Evolutionary conservation across 2,329 filamentous ascomycete species (phyloP).

Genomic region (Xylaria multiplex): DNA sequence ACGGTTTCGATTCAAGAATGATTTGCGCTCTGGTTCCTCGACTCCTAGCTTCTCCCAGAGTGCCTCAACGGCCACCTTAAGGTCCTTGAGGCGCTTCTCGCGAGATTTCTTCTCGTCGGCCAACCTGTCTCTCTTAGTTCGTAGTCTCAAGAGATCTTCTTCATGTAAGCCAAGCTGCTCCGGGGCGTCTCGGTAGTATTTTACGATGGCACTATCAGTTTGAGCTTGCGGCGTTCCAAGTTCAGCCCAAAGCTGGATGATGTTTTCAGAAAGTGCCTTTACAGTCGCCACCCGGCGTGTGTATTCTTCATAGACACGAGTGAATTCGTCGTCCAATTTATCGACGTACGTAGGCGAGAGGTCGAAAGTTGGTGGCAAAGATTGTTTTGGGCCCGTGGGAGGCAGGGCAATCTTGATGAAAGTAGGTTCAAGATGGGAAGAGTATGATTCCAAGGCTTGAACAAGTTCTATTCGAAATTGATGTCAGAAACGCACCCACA

Average conservation of each 20-base stretch:
- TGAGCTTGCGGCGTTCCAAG: constrained; percentile 93
- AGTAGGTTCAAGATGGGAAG: constrained; percentile 89
- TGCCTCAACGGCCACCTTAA: constrained; percentile 80
- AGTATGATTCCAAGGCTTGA: constrained; percentile 93
- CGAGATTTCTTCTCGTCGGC: constrained; percentile 87
- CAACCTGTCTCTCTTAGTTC: constrained; percentile 80
- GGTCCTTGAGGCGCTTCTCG: constrained; percentile 79
- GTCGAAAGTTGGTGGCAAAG: constrained; percentile 85
- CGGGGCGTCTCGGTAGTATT: constrained; percentile 87
- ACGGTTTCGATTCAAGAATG: constrained; percentile 86
- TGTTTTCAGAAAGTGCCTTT: constrained; percentile 78
- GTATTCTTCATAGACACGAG: constrained; percentile 96
- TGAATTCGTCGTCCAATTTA: constrained; percentile 89
- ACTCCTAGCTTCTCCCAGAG: constrained; percentile 91
- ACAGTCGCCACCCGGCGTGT: constrained; percentile 82
- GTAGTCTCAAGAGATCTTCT: constrained; percentile 80
- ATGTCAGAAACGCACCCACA: constrained; percentile 31
- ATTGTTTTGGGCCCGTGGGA: constrained; percentile 79
- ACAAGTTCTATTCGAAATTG: constrained; percentile 74
- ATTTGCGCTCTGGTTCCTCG: constrained; percentile 82
- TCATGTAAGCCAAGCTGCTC: constrained; percentile 94
- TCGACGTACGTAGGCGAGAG: constrained; percentile 91
- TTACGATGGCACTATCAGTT: constrained; percentile 86
- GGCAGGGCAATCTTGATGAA: constrained; percentile 89
- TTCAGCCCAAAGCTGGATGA: constrained; percentile 95